These are phyloP conservation scores for Arthrocladium fulminans DNA, from an alignment of 2,329 filamentous ascomycete species.

Conservation along the genomic window DNA sequence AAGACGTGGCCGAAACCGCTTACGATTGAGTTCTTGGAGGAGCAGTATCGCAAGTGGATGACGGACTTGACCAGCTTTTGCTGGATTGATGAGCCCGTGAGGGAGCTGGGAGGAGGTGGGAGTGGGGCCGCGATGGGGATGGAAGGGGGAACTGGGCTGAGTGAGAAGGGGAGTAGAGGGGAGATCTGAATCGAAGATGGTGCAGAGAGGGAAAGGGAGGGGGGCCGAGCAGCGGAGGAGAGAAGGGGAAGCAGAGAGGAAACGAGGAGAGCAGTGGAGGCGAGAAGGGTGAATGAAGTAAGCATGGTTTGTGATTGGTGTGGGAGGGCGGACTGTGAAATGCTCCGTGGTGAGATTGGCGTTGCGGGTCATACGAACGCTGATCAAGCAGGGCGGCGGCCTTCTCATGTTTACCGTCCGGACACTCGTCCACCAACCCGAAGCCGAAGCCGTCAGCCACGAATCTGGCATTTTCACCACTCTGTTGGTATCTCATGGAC, in stretches of 20 bases:
- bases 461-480: slow-evolving; percentile 2
- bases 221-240: background rate
- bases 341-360: background rate
- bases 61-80: slow-evolving; percentile 20
- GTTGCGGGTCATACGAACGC: background rate
- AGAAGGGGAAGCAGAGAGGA: background rate
- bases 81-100: slow-evolving; percentile 21
- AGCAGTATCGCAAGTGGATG: slow-evolving; percentile 20
- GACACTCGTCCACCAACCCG: background rate
- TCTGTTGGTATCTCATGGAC: slow-evolving; percentile 4
- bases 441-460: background rate
- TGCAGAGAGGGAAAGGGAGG: background rate
- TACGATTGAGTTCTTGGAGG: slow-evolving; percentile 23
- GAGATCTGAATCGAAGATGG: background rate
- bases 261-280: background rate
- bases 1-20: slow-evolving; percentile 21
- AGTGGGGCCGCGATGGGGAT: background rate
- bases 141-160: background rate
- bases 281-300: background rate
- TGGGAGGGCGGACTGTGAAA: background rate
- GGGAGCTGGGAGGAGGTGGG: slow-evolving; percentile 15
- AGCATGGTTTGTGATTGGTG: slow-evolving; percentile 2
- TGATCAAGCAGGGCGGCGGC: background rate
- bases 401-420: background rate
- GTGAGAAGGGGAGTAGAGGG: slow-evolving; percentile 3